phyloP scores from a whole-genome alignment of 202 grass and related monocot genomes.

The Elaeis oleifera region DNA sequence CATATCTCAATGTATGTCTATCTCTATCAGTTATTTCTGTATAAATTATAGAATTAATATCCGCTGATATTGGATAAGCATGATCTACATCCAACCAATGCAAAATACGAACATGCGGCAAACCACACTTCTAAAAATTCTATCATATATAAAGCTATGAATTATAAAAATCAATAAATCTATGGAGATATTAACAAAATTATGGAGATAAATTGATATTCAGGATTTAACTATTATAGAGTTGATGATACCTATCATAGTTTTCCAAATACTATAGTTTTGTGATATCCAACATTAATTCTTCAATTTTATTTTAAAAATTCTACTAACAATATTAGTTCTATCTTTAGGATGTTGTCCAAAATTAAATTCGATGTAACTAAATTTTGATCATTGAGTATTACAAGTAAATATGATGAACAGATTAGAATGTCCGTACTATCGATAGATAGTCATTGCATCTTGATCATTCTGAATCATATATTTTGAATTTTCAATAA shows the following conservation, averaged over 20 bases:
- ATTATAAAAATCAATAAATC: no score
- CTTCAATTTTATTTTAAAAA: not conserved
- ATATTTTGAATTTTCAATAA: not conserved
- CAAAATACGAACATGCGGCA: no score
- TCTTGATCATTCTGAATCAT: constrained; percentile 15
- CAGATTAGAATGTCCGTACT: no score
- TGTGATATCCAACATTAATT: not conserved
- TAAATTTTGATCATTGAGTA: not conserved
- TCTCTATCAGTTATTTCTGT: no score
- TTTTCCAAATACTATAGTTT: not conserved
- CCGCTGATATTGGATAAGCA: no score
- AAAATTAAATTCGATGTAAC: not conserved
- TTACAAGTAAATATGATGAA: not conserved
- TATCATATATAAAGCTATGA: not conserved
- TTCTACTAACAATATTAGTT: not conserved
- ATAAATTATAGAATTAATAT: no score
- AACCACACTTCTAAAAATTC: no score
- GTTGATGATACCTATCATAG: not conserved
- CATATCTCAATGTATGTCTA: not conserved
- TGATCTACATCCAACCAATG: no score
- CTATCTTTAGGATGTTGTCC: not conserved
- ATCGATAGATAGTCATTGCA: no score
- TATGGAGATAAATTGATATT: not conserved
- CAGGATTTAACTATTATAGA: not conserved
- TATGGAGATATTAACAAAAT: no score